phyloP scores from a whole-genome alignment of 768 basidiomycete genomes.

The Trametopsis cervina region DNA sequence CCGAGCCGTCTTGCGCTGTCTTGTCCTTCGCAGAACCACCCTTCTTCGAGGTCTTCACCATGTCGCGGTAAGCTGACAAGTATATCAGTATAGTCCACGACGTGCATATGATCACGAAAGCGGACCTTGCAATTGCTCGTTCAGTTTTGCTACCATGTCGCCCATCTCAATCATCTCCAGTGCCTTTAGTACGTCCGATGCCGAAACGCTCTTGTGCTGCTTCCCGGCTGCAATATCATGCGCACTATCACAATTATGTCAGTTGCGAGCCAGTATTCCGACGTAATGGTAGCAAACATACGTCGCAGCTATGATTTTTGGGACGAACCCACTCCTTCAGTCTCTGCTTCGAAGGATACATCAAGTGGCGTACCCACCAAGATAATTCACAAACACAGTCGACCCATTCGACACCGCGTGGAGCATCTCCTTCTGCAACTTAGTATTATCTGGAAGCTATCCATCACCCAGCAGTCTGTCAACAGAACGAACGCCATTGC shows the following conservation, averaged over 20 bases:
- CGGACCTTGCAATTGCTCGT: slow-evolving; percentile 58
- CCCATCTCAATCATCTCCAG: slow-evolving; percentile 73
- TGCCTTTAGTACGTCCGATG: slow-evolving; percentile 85
- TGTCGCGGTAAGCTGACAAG: slow-evolving; percentile 55
- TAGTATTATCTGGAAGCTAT: slow-evolving; percentile 78
- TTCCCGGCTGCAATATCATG: slow-evolving; percentile 83
- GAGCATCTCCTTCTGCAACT: slow-evolving; percentile 87
- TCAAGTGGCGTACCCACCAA: slow-evolving; percentile 49
- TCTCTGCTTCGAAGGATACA: neutral
- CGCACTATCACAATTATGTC: slow-evolving; percentile 45
- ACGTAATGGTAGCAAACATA: slow-evolving; percentile 22
- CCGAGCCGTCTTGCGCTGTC: slow-evolving; percentile 22
- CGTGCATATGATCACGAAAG: slow-evolving; percentile 4
- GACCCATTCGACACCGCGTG: slow-evolving; percentile 81
- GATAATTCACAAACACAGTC: slow-evolving; percentile 92
- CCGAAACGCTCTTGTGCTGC: slow-evolving; percentile 84
- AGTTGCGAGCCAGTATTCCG: neutral
- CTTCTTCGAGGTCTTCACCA: slow-evolving; percentile 52
- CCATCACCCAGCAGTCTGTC: neutral
- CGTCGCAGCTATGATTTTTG: slow-evolving; percentile 36
- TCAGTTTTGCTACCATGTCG: slow-evolving; percentile 57
- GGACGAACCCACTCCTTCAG: slow-evolving; percentile 2
- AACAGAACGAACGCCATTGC: neutral
- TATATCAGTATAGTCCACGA: slow-evolving; percentile 1
- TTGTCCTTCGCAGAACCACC: slow-evolving; percentile 20